Evolutionary conservation across 2,329 filamentous ascomycete species (phyloP).

Genomic region (Daldinia sp.): DNA sequence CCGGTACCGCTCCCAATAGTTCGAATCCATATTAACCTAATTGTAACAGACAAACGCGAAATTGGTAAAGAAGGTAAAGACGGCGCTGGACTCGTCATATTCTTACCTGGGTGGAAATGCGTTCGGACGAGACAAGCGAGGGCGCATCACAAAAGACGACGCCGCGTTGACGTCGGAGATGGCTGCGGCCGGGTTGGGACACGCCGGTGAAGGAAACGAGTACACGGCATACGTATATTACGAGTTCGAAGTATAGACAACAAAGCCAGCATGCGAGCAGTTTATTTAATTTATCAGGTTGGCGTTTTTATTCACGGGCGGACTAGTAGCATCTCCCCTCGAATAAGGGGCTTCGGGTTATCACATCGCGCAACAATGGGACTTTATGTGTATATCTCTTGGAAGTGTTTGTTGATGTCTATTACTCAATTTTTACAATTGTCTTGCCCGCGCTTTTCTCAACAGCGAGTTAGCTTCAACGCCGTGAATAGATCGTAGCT

Average conservation of each 20-base stretch:
- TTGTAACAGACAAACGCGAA: conserved; percentile 80
- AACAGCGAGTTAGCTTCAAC: conserved; percentile 6
- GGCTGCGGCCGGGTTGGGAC: conserved; percentile 77
- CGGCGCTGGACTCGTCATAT: conserved; percentile 84
- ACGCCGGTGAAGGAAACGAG: conserved; percentile 76
- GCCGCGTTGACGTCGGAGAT: conserved; percentile 82
- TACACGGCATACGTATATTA: conserved; percentile 99
- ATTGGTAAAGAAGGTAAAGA: conserved; percentile 80
- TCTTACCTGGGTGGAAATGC: conserved; percentile 96
- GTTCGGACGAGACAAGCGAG: conserved; percentile 93
- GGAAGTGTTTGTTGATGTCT: conserved; percentile 18
- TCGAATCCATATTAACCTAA: conserved; percentile 13
- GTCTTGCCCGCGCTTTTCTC: conserved; percentile 2
- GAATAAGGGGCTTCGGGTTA: conserved; percentile 27
- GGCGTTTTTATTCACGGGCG: conserved; percentile 30
- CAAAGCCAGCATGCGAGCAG: background rate
- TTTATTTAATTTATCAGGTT: conserved; percentile 31
- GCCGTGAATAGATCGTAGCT: conserved; percentile 2
- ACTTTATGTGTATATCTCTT: conserved; percentile 29
- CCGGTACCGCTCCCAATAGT: conserved; percentile 19
- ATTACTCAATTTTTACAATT: conserved; percentile 13
- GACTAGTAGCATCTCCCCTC: conserved; percentile 34
- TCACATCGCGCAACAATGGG: conserved; percentile 21
- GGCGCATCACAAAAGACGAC: conserved; percentile 91
- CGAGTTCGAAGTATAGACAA: conserved; percentile 79